These are phyloP conservation scores for Mycena kentingensis DNA, from an alignment of 768 basidiomycete species.

Conservation along the genomic window DNA sequence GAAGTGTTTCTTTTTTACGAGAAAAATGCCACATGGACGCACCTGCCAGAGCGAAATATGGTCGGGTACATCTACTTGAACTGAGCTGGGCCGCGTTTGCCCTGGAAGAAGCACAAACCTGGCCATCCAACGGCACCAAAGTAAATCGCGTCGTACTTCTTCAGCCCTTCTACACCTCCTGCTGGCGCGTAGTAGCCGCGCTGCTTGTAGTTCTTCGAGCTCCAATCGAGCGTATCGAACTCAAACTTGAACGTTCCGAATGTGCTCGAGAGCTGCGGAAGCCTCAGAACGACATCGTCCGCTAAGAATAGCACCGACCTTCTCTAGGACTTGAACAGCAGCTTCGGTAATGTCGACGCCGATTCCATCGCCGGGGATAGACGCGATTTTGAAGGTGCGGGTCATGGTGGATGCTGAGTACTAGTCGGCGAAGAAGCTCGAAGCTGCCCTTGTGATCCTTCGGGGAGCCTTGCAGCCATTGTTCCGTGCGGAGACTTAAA, in stretches of 20 bases:
- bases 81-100: constrained; percentile 16
- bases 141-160: constrained; percentile 47
- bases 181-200: constrained; percentile 50
- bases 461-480: not conserved
- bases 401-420: not conserved
- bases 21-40: not conserved
- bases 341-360: constrained; percentile 55
- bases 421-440: not conserved
- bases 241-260: constrained; percentile 46
- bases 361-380: constrained; percentile 56
- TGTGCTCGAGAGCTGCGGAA: constrained; percentile 40
- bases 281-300: no score
- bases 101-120: constrained; percentile 11
- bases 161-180: constrained; percentile 41
- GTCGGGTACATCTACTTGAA: constrained; percentile 43
- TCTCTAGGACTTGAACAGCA: constrained; percentile 47
- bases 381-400: constrained; percentile 42
- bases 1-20: not conserved
- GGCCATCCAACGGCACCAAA: constrained; percentile 46
- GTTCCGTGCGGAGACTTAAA: no score
- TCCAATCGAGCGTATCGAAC: constrained; percentile 51
- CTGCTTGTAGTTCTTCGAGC: constrained; percentile 47
- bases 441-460: not conserved
- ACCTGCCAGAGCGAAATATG: constrained; percentile 60
- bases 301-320: no score